These are phyloP conservation scores for Petunia hybrid DNA, from an alignment of 305 asterid species.

Conservation along the genomic window DNA sequence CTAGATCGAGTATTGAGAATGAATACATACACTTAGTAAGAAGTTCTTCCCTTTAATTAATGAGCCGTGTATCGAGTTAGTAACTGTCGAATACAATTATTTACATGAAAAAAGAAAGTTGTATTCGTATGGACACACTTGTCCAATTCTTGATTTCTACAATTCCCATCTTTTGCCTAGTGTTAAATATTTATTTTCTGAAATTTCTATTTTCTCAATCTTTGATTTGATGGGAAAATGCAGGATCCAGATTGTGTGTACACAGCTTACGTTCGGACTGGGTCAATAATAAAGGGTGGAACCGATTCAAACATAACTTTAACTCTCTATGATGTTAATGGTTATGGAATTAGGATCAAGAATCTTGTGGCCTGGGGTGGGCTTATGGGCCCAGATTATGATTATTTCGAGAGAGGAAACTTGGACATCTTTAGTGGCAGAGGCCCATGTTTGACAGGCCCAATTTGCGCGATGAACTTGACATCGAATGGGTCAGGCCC, in stretches of 20 bases:
- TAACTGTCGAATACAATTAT: not conserved
- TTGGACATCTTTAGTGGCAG: slow-evolving; percentile 79
- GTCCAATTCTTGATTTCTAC: too few relatives aligned
- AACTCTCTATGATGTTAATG: slow-evolving; percentile 52
- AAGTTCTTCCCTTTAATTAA: too few relatives aligned
- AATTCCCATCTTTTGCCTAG: too few relatives aligned
- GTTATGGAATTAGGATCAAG: slow-evolving; percentile 61
- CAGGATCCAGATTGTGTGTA: slow-evolving; percentile 75
- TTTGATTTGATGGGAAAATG: not conserved
- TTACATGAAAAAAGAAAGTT: not conserved
- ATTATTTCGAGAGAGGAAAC: slow-evolving; percentile 76
- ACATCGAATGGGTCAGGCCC: slow-evolving; percentile 76
- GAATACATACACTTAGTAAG: too few relatives aligned
- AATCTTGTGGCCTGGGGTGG: slow-evolving; percentile 79
- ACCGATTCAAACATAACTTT: slow-evolving; percentile 66
- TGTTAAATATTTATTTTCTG: too few relatives aligned
- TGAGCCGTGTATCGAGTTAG: too few relatives aligned
- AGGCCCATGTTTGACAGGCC: slow-evolving; percentile 69
- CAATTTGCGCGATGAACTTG: slow-evolving; percentile 65
- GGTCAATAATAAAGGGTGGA: slow-evolving; percentile 62
- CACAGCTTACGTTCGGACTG: slow-evolving; percentile 67
- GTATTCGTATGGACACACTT: too few relatives aligned
- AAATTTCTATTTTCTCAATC: too few relatives aligned
- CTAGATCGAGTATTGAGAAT: too few relatives aligned
- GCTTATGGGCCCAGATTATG: slow-evolving; percentile 64